Percentiles rank a stretch among this genome's conserved stretches.
Conservation (phyloP, 2,329 filamentous ascomycete genomes). For the Tolypocladium nubicola region DNA sequence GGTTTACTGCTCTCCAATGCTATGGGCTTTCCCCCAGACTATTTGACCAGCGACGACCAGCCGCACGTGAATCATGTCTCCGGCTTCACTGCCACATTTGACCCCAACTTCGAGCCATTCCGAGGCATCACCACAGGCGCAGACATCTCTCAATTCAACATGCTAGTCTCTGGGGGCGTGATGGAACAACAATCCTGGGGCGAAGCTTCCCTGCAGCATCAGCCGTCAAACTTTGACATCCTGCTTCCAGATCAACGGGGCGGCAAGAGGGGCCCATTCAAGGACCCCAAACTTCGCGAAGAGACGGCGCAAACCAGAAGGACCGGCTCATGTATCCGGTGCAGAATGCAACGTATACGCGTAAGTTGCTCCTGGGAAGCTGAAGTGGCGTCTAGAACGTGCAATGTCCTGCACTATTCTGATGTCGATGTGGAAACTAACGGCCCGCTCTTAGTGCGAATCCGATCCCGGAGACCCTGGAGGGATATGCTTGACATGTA, state of each 20-base stretch:
- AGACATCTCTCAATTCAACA: not conserved
- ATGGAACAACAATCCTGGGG: conserved; percentile 6
- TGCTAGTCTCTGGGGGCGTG: not conserved
- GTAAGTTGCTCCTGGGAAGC: conserved; percentile 27
- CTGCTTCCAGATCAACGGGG: conserved; percentile 18
- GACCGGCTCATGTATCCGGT: conserved; percentile 49
- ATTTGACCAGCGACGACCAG: not conserved
- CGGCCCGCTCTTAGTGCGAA: conserved; percentile 33
- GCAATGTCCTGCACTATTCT: not conserved
- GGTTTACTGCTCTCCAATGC: not conserved
- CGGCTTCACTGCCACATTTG: not conserved
- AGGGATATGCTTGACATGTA: conserved; percentile 42
- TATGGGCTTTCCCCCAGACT: not conserved
- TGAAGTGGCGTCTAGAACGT: not conserved
- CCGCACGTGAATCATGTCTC: not conserved
- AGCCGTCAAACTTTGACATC: conserved; percentile 17
- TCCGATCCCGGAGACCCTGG: conserved; percentile 34
- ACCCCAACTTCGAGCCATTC: not conserved
- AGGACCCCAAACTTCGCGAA: conserved; percentile 36
- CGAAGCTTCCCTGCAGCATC: conserved; percentile 10
- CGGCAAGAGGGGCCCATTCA: conserved; percentile 42
- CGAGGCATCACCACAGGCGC: not conserved
- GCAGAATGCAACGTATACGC: conserved; percentile 51
- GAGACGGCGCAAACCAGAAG: conserved; percentile 46
- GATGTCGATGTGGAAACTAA: not conserved